These are phyloP conservation scores for Salix udensis DNA, from an alignment of 345 rosid species.

Conservation along the genomic window DNA sequence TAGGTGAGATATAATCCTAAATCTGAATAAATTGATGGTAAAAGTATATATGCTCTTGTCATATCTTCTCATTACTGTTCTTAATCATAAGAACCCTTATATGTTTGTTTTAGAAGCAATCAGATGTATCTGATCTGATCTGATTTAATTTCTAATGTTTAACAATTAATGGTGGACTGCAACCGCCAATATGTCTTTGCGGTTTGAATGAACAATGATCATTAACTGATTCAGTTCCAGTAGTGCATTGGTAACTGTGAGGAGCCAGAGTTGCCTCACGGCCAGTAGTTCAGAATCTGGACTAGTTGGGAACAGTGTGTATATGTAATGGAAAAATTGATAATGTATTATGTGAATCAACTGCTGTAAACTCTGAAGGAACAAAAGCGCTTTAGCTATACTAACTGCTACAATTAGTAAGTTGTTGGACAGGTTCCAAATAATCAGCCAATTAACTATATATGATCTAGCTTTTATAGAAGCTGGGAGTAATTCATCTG, in stretches of 20 bases:
- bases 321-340: too few species aligned
- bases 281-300: background rate
- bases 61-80: background rate
- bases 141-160: background rate
- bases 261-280: background rate
- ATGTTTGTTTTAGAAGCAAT: background rate
- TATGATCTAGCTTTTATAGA: background rate
- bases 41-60: too few species aligned
- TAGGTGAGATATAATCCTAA: conserved; percentile 45
- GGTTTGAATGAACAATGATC: background rate
- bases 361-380: background rate
- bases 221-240: background rate
- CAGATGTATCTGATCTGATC: background rate
- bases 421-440: background rate
- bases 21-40: background rate
- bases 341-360: background rate
- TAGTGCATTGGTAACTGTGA: background rate
- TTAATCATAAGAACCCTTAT: background rate
- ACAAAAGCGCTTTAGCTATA: background rate
- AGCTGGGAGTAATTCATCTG: background rate
- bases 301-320: background rate
- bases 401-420: background rate
- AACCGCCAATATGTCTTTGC: background rate
- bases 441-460: background rate
- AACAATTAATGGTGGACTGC: background rate